Base-by-base conservation (phyloP, 768 basidiomycete species). In the Cytidiella melzeri region DNA sequence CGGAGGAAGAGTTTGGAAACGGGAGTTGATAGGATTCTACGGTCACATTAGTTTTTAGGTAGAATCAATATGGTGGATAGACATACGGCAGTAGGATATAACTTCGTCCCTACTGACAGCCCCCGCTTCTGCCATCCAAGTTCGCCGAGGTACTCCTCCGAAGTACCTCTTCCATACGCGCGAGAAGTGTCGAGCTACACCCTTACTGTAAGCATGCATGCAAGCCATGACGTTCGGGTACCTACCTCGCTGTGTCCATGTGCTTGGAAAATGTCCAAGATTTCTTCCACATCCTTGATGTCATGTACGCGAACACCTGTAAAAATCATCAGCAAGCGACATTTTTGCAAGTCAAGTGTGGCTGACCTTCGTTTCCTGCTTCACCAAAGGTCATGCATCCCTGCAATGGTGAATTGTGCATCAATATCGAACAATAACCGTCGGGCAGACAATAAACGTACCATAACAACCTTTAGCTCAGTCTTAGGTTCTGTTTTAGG, bases 311-410 rank as follows among this genome's bases (percentile, higher is more conserved):
- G 67, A 3, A 76, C 73, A 23, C 64, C 61, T 62, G 18, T 27
- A n/a, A 23, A 11, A 45, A 12, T 7, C 21, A 45, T 27, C 38
- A 30, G 24, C 5, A 24, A 38, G n/a, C 5, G 11, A 30, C 49
- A 36, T 6, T 30, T 21, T 27, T 25, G 13, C 44, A 38, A 23
- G 18, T 4, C 12, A 11, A 28, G 11, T 15, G 2, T 18, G 40
- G 36, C 50, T 41, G 19, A 57, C 73, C 73, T 30, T 73, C 72
- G 41, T 67, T 69, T 4, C 77, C 77, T 12, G 63, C 60, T 21
- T 66, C 69, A n/a, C 79, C 76, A 54, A 79, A 78, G 4, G 75
- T 77, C 76, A 76, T 76, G 26, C 75, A 72, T 23, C 77, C 77
- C 76, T 77, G 43, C n/a, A 34, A 20, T 24, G 2, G 43, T n/a